Evolutionary conservation across 1,139 yeast genomes (phyloP).

Genomic region (Geotrichum australiense): DNA sequence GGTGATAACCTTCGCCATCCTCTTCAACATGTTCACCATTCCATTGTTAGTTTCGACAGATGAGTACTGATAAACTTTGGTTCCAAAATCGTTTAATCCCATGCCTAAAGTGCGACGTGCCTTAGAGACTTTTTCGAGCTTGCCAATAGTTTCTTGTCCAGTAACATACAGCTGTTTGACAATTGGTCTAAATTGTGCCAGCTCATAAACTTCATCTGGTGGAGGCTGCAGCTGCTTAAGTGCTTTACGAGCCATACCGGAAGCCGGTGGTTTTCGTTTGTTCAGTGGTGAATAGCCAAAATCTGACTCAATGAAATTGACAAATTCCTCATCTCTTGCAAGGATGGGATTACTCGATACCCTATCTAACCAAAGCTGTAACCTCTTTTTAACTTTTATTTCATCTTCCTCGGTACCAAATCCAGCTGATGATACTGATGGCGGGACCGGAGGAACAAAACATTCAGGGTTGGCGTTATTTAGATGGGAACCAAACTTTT

Average conservation of each 20-base stretch:
- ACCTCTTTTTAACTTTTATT: slow-evolving; percentile 46
- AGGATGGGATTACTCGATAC: slow-evolving; percentile 68
- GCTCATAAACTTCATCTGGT: slow-evolving; percentile 72
- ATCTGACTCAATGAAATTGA: slow-evolving; percentile 81
- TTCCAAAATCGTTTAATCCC: slow-evolving; percentile 60
- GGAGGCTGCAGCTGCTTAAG: slow-evolving; percentile 89
- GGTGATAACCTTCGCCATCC: slow-evolving; percentile 60
- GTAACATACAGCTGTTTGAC: slow-evolving; percentile 68
- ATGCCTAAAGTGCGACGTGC: slow-evolving; percentile 50
- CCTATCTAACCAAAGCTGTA: slow-evolving; percentile 86
- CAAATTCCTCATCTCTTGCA: slow-evolving; percentile 80
- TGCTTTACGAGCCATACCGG: slow-evolving; percentile 82
- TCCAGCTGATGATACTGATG: slow-evolving; percentile 68
- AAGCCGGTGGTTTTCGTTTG: slow-evolving; percentile 50
- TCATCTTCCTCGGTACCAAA: slow-evolving; percentile 77
- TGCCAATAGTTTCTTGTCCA: slow-evolving; percentile 50
- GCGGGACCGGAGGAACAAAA: slow-evolving; percentile 85
- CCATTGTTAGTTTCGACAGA: slow-evolving; percentile 48
- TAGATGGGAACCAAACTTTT: slow-evolving; percentile 68
- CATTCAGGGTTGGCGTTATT: slow-evolving; percentile 82
- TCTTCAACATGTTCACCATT: slow-evolving; percentile 78
- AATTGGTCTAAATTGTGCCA: slow-evolving; percentile 79
- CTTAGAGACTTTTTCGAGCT: slow-evolving; percentile 50
- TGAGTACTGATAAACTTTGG: slow-evolving; percentile 44
- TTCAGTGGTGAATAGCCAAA: slow-evolving; percentile 50